phyloP scores from a whole-genome alignment of 202 grass and related monocot species.

The Brachypodium distachyon region DNA sequence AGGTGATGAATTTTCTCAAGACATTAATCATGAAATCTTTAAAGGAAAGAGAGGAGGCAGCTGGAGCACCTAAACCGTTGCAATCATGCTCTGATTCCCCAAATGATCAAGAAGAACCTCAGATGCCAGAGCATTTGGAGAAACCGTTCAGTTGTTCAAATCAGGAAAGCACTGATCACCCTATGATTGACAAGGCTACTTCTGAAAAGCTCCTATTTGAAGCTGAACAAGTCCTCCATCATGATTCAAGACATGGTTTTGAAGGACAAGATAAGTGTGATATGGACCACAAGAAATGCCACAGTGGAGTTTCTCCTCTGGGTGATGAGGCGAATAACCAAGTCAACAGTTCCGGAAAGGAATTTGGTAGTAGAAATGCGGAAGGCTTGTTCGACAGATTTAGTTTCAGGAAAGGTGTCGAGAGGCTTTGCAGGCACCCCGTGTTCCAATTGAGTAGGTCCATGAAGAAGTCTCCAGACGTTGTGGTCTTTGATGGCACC shows the following conservation, averaged over 20 bases:
- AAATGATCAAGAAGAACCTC: slow-evolving; percentile 40
- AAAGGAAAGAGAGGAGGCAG: slow-evolving; percentile 56
- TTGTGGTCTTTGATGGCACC: slow-evolving; percentile 40
- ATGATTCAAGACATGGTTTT: slow-evolving; percentile 13
- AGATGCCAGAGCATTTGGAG: slow-evolving; percentile 19
- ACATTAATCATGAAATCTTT: slow-evolving; percentile 71
- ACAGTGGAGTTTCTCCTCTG: slow-evolving; percentile 6
- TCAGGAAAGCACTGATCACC: slow-evolving; percentile 17
- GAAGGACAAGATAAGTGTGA: slow-evolving; percentile 12
- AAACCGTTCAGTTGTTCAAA: slow-evolving; percentile 1
- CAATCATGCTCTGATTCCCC: slow-evolving; percentile 56
- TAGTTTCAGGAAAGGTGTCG: slow-evolving; percentile 88
- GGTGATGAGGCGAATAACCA: background rate
- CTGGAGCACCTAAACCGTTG: background rate
- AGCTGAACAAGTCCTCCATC: slow-evolving; percentile 7
- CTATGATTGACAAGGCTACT: slow-evolving; percentile 39
- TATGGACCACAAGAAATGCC: slow-evolving; percentile 20
- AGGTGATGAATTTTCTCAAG: slow-evolving; percentile 97
- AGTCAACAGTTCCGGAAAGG: slow-evolving; percentile 36
- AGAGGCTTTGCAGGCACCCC: slow-evolving; percentile 76
- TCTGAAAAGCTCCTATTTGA: slow-evolving; percentile 44
- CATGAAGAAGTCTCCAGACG: slow-evolving; percentile 64
- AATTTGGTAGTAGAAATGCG: slow-evolving; percentile 25
- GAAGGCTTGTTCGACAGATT: slow-evolving; percentile 62
- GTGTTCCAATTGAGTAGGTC: slow-evolving; percentile 88